Evolutionary conservation across 495 filamentous ascomycete genomes (phyloP).

Genomic region (Clavariopsis aquatica): DNA sequence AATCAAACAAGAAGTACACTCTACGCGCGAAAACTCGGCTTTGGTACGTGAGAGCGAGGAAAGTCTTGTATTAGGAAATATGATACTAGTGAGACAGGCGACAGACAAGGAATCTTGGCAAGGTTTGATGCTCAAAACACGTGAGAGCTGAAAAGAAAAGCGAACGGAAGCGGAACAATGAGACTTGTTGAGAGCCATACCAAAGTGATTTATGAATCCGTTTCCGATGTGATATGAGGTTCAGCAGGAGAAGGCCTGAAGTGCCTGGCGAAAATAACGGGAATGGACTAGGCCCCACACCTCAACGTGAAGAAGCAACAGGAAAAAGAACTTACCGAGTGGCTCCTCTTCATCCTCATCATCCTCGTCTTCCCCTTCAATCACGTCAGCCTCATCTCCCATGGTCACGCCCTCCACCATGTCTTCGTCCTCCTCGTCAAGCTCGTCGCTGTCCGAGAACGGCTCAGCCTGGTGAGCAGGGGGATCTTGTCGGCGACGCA

Average conservation of each 20-base stretch:
- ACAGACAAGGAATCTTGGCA: background rate
- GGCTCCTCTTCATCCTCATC: constrained; percentile 45
- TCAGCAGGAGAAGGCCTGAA: background rate
- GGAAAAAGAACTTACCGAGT: constrained; percentile 15
- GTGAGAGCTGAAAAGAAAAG: background rate
- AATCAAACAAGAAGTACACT: no score
- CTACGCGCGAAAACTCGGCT: no score
- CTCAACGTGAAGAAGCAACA: background rate
- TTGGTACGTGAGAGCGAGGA: background rate
- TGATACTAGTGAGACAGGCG: background rate
- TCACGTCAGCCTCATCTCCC: constrained; percentile 37
- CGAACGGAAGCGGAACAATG: background rate
- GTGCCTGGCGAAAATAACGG: background rate
- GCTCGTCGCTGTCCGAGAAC: constrained; percentile 17
- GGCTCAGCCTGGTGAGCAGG: constrained; percentile 21
- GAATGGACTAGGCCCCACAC: background rate
- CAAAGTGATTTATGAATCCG: background rate
- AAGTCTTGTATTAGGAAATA: background rate
- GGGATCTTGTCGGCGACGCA: constrained; percentile 24
- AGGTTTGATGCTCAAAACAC: background rate
- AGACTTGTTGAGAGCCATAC: background rate
- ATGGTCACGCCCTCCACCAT: constrained; percentile 36
- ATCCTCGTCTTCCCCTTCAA: constrained; percentile 44
- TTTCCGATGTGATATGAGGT: background rate
- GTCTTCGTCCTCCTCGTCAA: constrained; percentile 29